phyloP scores from a whole-genome alignment of 2,329 filamentous ascomycete genomes.

The Arthrobotrys megalospora region DNA sequence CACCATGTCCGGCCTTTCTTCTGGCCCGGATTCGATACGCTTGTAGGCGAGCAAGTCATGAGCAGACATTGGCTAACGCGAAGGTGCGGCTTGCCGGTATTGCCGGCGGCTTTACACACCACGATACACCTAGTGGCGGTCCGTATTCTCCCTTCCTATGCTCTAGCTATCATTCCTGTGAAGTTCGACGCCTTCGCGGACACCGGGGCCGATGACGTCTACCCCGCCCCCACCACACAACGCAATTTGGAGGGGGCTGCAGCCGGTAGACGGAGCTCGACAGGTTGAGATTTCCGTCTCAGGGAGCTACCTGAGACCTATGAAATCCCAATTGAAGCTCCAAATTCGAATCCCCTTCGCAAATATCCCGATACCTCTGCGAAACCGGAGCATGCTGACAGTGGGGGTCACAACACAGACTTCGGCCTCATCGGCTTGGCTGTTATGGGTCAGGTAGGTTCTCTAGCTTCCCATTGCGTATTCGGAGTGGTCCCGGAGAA shows the following conservation, averaged over 20 bases:
- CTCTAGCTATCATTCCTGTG: slow-evolving; percentile 16
- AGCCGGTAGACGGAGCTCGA: slow-evolving; percentile 46
- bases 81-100: slow-evolving; percentile 64
- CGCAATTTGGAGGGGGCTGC: slow-evolving; percentile 30
- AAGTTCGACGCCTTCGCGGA: slow-evolving; percentile 15
- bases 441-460: slow-evolving; percentile 77
- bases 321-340: slow-evolving; percentile 38
- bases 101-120: slow-evolving; percentile 63
- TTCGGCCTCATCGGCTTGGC: slow-evolving; percentile 93
- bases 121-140: slow-evolving; percentile 64
- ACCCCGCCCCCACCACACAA: slow-evolving; percentile 50
- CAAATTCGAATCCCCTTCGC: slow-evolving; percentile 19
- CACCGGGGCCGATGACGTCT: slow-evolving; percentile 40
- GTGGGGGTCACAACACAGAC: slow-evolving; percentile 71
- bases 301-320: neutral
- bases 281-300: slow-evolving; percentile 1
- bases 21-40: slow-evolving; percentile 59
- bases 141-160: slow-evolving; percentile 60
- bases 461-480: slow-evolving; percentile 64
- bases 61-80: slow-evolving; percentile 62
- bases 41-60: slow-evolving; percentile 49
- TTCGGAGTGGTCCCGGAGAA: slow-evolving; percentile 27
- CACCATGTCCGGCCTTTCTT: slow-evolving; percentile 61
- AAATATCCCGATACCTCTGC: slow-evolving; percentile 30
- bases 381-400: slow-evolving; percentile 48